A percentile compares a stretch with the other conserved stretches of the same genome.
phyloP scores from a whole-genome alignment of 768 basidiomycete genomes.

The Naganishia vaughanmartiniae region DNA sequence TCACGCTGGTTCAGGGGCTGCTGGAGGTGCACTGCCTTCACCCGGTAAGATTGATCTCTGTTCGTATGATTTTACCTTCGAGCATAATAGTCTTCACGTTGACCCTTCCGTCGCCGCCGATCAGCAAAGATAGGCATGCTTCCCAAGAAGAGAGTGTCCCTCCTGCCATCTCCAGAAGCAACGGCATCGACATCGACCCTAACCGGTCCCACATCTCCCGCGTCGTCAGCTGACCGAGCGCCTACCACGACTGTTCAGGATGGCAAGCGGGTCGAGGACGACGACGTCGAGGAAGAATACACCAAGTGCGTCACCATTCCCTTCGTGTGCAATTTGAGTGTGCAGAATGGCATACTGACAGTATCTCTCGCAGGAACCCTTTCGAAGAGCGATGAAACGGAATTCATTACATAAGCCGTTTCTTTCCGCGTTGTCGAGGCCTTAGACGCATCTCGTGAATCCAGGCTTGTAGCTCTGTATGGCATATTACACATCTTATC shows the following conservation, averaged over 20 bases:
- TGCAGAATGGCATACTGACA: not conserved
- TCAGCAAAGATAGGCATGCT: conserved; percentile 52
- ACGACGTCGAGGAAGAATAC: conserved; percentile 49
- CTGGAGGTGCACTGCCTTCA: not conserved
- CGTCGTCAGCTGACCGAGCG: not conserved
- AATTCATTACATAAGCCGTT: not conserved
- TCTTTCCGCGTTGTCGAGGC: not conserved
- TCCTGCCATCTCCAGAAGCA: conserved; percentile 44
- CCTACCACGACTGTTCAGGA: conserved; percentile 17
- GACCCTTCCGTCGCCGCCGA: not conserved
- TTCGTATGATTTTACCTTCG: not conserved
- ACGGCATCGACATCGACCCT: conserved; percentile 25
- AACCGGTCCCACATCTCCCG: conserved; percentile 11
- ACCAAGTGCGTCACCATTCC: conserved; percentile 41
- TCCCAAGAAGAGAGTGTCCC: conserved; percentile 49
- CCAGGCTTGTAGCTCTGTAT: too few species aligned
- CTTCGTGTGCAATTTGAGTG: not conserved
- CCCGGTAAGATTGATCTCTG: conserved; percentile 32
- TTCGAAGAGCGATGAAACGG: conserved; percentile 24
- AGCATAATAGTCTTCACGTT: not conserved
- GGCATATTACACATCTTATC: too few species aligned
- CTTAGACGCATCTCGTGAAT: too few species aligned
- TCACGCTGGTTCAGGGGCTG: not conserved
- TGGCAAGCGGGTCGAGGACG: conserved; percentile 40
- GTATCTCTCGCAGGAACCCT: conserved; percentile 19